Evolutionary conservation across 495 filamentous ascomycete genomes (phyloP), one percentile per base, ranked within the genome.

Genomic region (Haplographium delicatum): DNA sequence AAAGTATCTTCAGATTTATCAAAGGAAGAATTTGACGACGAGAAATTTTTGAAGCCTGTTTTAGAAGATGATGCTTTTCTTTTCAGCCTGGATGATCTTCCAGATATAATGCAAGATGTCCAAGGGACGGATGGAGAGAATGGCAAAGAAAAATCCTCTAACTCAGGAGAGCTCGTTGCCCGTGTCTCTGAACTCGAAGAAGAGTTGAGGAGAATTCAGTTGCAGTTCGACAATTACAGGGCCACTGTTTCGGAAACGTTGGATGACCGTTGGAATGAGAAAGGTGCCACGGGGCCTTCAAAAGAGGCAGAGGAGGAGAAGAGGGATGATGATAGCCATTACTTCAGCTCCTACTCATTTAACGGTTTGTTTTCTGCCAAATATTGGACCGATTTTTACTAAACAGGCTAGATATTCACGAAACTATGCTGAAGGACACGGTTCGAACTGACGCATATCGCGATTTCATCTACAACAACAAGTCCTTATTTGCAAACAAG

Each of bases 381-480:
- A 5, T n/a, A n/a, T n/a, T n/a, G 13, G 20, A 7, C 19, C 25
- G 13, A 15, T 3, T 22, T 34, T 3, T 48, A 35, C 10, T 52
- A 24, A 38, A 9, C 41, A 47, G 47, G 3, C 19, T 53, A 88
- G 86, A 84, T 28, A 95, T 96, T 57, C 90, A 96, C 68, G 86
- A 94, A 60, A 86, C 81, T 10, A 96, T 96, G 90, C 77, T 96
- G 54, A 90, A 94, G 77, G 93, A 99, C 69, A 83, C 90, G 66
- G 86, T 99, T 42, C 86, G 93, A 52, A 99, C 93, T 49, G 82
- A 87, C 62, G 89, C 89, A 11, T 99, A 99, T 75, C 86, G 91
- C 50, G 91, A 97, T 68, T 85, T 95, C 44, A 99, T 99, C 70
- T 96, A 96, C 76, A 83, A 89, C 64, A 95, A 99, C 72, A 85